Conservation (phyloP, 768 basidiomycete genomes). For the Hygrophorus russula region DNA sequence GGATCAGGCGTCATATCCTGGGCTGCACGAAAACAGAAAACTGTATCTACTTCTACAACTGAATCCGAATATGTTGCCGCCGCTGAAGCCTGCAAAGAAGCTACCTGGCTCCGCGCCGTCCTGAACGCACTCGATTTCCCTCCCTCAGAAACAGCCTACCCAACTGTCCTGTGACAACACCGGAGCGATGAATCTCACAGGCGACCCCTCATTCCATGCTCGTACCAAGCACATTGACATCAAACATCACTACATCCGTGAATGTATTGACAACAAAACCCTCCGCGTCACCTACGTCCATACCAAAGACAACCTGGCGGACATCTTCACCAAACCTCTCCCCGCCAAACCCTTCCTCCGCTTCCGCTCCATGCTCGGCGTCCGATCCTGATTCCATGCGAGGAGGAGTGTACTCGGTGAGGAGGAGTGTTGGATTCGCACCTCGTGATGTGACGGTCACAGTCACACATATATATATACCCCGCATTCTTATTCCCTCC, state of each 20-base stretch:
- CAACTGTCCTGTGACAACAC: constrained; percentile 23
- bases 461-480: no score
- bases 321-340: constrained; percentile 35
- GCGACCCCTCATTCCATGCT: no score
- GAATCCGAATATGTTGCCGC: constrained; percentile 36
- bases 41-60: constrained; percentile 16
- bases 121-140: constrained; percentile 12
- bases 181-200: constrained; percentile 21
- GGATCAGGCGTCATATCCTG: constrained; percentile 23
- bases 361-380: neutral
- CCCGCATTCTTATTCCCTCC: no score
- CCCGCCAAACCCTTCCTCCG: no score
- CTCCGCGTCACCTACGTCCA: constrained; percentile 19
- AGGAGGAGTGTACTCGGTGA: constrained; percentile 1
- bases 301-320: constrained; percentile 24
- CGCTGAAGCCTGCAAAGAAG: constrained; percentile 16
- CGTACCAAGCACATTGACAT: no score
- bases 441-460: no score
- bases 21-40: constrained; percentile 22
- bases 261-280: constrained; percentile 17
- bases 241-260: constrained; percentile 25
- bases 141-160: constrained; percentile 2
- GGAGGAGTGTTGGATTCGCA: no score
- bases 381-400: neutral
- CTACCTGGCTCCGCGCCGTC: constrained; percentile 15